Conservation (phyloP, 1,139 yeast species). For the Candida frijolesensis region DNA sequence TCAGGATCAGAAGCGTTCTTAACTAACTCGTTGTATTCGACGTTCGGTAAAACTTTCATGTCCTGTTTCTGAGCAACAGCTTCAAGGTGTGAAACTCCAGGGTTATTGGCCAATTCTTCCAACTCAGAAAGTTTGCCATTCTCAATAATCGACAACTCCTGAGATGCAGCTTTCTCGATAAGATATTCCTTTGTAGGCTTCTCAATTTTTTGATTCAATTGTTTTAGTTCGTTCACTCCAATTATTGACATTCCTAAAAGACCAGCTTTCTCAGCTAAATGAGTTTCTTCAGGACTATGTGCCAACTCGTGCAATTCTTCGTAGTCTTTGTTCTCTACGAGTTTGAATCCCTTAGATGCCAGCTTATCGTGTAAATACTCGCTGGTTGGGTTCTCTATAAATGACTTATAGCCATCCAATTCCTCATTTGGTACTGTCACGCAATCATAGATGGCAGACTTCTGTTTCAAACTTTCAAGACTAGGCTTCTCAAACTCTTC, state of each 20-base stretch:
- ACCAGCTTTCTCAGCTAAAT: conserved; percentile 6
- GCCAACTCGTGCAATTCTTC: conserved; percentile 19
- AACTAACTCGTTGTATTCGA: conserved; percentile 15
- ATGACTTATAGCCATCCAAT: conserved; percentile 17
- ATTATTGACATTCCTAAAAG: conserved; percentile 2
- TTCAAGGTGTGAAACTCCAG: conserved; percentile 20
- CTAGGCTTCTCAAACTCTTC: conserved; percentile 18
- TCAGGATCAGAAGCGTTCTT: conserved; percentile 21
- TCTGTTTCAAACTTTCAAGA: conserved; percentile 23
- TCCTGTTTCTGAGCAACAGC: conserved; percentile 17
- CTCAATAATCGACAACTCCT: conserved; percentile 5
- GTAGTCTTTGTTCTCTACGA: conserved; percentile 22
- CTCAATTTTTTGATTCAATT: conserved; percentile 14
- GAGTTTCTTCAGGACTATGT: conserved; percentile 18
- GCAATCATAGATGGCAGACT: conserved; percentile 22
- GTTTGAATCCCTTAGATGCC: conserved; percentile 15
- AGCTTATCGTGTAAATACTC: conserved; percentile 25
- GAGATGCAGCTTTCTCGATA: conserved; percentile 16
- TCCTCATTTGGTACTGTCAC: conserved; percentile 18
- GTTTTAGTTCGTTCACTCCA: conserved; percentile 8
- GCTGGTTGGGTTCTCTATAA: conserved; percentile 24
- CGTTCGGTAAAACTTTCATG: conserved; percentile 10
- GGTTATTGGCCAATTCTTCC: conserved; percentile 18
- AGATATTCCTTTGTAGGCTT: conserved; percentile 21
- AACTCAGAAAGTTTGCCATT: conserved; percentile 16